Percentiles rank a stretch among this genome's conserved stretches.
phyloP scores from a whole-genome alignment of 1,284 basidiomycete species.

The Ustilago sp. region DNA sequence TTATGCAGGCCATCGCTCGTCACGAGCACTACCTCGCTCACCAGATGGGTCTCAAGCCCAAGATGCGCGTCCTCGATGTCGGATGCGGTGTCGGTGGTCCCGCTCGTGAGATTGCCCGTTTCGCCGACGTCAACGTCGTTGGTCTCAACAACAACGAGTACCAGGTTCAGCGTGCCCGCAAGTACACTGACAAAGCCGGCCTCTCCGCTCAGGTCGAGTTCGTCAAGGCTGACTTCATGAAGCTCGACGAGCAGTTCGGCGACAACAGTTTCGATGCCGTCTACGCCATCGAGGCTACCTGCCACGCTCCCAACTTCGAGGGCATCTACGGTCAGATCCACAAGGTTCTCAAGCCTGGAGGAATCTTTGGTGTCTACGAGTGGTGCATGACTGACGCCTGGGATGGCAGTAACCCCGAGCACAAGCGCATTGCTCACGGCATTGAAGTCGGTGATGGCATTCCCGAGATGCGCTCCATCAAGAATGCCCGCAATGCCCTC shows the following conservation, averaged over 20 bases:
- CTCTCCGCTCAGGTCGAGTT: conserved; percentile 82
- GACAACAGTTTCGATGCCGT: conserved; percentile 94
- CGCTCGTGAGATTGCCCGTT: conserved; percentile 92
- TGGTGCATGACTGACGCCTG: conserved; percentile 98
- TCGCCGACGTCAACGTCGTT: conserved; percentile 86
- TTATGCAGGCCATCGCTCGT: conserved; percentile 83
- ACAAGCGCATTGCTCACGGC: conserved; percentile 90
- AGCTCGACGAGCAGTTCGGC: conserved; percentile 89
- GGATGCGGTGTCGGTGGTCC: conserved; percentile 98
- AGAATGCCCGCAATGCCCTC: conserved; percentile 81
- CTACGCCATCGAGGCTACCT: conserved; percentile 98
- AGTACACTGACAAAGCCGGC: conserved; percentile 84
- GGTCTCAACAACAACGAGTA: conserved; percentile 98
- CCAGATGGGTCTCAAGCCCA: conserved; percentile 74
- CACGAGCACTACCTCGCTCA: conserved; percentile 98
- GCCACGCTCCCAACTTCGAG: conserved; percentile 94
- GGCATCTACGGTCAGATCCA: conserved; percentile 94
- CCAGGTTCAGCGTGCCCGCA: conserved; percentile 86
- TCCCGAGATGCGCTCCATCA: conserved; percentile 91
- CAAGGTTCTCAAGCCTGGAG: conserved; percentile 96
- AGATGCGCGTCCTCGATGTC: conserved; percentile 96
- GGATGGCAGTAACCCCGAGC: conserved; percentile 86
- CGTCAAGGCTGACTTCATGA: conserved; percentile 85
- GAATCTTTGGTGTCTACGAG: conserved; percentile 95
- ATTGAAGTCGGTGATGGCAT: conserved; percentile 88